These are phyloP conservation scores for Zalerion maritima DNA, from an alignment of 495 filamentous ascomycete genomes.

Conservation along the genomic window DNA sequence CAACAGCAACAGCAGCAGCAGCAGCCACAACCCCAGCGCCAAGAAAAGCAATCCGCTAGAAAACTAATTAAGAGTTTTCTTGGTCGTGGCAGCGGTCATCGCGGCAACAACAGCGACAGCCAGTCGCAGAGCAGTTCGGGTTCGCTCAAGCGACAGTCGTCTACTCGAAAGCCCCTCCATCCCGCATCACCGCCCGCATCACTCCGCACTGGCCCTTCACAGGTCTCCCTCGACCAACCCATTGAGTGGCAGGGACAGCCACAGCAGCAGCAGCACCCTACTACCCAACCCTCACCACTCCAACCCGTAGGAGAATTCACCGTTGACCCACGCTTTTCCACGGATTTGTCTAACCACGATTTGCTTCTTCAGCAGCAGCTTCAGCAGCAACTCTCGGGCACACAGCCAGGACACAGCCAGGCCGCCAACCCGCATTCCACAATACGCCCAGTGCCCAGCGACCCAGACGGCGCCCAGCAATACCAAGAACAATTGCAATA, in stretches of 20 bases:
- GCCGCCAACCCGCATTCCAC: constrained; percentile 20
- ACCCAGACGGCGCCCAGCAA: constrained; percentile 24
- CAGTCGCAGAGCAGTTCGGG: too few species aligned
- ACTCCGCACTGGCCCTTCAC: constrained; percentile 25
- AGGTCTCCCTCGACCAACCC: constrained; percentile 20
- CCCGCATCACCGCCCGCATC: constrained; percentile 13
- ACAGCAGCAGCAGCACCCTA: neutral
- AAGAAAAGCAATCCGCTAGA: constrained; percentile 24
- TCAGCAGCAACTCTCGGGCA: neutral
- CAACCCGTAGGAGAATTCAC: constrained; percentile 28
- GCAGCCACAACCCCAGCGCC: constrained; percentile 18
- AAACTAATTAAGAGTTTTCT: constrained; percentile 33
- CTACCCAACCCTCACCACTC: constrained; percentile 26
- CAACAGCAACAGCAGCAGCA: constrained; percentile 20
- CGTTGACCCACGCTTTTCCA: constrained; percentile 19
- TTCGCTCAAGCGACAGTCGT: too few species aligned
- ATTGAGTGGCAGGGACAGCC: constrained; percentile 21
- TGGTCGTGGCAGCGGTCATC: constrained; percentile 18
- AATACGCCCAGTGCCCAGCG: constrained; percentile 23
- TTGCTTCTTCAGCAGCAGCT: constrained; percentile 4
- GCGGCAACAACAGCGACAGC: constrained; percentile 11
- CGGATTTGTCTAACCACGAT: constrained; percentile 23
- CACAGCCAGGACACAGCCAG: constrained; percentile 22
- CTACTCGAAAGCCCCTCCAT: too few species aligned
- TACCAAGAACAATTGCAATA: constrained; percentile 26